Base-by-base conservation (phyloP, 2,329 filamentous ascomycete genomes). In the Pezicula rhizophila region DNA sequence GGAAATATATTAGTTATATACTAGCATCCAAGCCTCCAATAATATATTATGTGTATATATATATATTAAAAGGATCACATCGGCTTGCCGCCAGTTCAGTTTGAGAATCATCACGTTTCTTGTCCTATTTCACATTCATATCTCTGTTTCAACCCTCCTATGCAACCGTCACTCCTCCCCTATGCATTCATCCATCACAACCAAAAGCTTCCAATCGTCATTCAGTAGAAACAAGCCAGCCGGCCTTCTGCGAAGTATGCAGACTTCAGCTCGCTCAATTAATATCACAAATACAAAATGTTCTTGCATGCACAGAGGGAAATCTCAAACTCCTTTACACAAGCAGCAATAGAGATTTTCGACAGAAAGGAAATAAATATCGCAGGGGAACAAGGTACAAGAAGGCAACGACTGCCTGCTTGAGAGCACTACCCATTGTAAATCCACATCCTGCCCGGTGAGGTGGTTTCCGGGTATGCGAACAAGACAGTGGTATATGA, bases 371-470 rank as follows among this genome's bases (percentile, higher is more conserved):
- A 39, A 46, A 50, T 42, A 43, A 54, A 50, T 57, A n/a, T 46
- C 52, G 60, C 55, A 62, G 48, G 25, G 58, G 60, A 61, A 52
- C 49, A 53, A 54, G 53, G 52, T 45, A 48, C 57, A 57, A 56
- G 45, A 46, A 39, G 45, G 40, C 40, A 42, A 26, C 12, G 40
- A 15, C 40, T 42, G 40, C 40, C 35, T 38, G 35, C 35, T 42
- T 25, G 25, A 42, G 18, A 17, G n/a, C 25, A 25, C 40, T 15
- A 42, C 40, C n/a, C 25, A 15, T 42, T 25, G 25, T n/a, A 15
- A 15, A 15, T 17, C 35, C 35, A 38, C 18, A 38, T 38, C 35
- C 10, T 38, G 35, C 35, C n/a, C 11, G 35, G 2, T 15, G 3
- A 38, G 5, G 10, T 40, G 38, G 38, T 10, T 40, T 20, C 38